These are phyloP conservation scores for Meredithiella fracta DNA, from an alignment of 2,329 filamentous ascomycete genomes.

Conservation along the genomic window DNA sequence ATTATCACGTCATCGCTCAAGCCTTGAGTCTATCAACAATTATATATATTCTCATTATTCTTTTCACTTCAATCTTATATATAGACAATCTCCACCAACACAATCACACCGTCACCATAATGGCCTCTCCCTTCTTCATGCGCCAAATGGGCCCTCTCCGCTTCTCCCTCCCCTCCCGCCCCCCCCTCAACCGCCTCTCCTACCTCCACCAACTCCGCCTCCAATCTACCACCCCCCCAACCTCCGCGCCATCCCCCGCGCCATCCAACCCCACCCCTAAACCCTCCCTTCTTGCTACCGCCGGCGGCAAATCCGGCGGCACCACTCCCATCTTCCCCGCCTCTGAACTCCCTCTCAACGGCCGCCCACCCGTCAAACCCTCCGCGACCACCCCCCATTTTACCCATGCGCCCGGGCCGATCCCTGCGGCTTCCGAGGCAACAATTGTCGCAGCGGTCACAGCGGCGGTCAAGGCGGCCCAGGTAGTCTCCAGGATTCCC, in stretches of 20 bases:
- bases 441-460: background rate
- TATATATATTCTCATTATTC: no score
- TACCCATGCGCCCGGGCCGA: background rate
- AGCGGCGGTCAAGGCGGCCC: background rate
- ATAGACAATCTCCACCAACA: no score
- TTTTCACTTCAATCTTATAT: no score
- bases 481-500: background rate
- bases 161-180: background rate
- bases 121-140: background rate
- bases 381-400: background rate
- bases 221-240: background rate
- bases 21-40: no score
- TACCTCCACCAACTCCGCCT: constrained; percentile 2
- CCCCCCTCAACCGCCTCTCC: background rate
- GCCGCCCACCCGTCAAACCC: background rate
- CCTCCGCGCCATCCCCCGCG: background rate
- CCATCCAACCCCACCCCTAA: background rate
- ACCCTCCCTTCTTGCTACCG: background rate
- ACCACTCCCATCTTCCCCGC: background rate
- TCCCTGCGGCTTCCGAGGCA: background rate
- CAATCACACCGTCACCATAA: background rate
- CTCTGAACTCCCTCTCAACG: background rate
- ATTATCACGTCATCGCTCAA: no score
- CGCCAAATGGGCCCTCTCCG: background rate
- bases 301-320: background rate